Evolutionary conservation across 345 rosid genomes (phyloP).

Genomic region (Pseudoturritis turrita): DNA sequence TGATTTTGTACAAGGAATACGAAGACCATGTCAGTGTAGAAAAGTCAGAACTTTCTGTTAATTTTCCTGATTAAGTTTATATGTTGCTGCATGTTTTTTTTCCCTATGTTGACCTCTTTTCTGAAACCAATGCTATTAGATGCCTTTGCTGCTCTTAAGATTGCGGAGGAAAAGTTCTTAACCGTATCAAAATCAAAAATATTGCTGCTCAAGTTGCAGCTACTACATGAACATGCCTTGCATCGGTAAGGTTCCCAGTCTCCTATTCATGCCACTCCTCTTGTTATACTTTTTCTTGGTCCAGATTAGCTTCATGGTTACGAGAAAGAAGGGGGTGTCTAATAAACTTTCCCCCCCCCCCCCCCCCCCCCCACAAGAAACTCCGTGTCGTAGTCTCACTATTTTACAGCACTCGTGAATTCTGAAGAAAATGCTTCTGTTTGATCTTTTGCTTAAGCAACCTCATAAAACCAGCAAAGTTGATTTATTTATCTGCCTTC

Average conservation of each 20-base stretch:
- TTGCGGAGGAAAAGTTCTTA: conserved; percentile 71
- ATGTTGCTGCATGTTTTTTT: not conserved
- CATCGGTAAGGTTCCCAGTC: conserved; percentile 54
- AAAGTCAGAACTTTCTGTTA: not conserved
- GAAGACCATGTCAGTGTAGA: not conserved
- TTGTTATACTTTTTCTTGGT: not conserved
- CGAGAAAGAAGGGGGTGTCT: not conserved
- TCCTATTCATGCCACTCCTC: conserved; percentile 13
- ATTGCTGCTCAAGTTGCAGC: conserved; percentile 75
- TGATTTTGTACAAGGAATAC: conserved; percentile 2
- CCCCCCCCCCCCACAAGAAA: not conserved
- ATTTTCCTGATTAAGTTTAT: not conserved
- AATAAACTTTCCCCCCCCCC: not conserved
- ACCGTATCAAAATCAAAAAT: conserved; percentile 75
- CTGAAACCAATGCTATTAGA: conserved; percentile 38
- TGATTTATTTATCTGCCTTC: not conserved
- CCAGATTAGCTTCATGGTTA: not conserved
- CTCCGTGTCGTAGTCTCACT: not conserved
- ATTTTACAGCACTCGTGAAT: not conserved
- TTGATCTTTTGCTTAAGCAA: conserved; percentile 3
- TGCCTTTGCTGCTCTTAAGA: conserved; percentile 86
- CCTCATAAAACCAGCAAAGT: not conserved
- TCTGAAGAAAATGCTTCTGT: not conserved
- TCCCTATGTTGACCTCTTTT: not conserved
- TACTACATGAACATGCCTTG: conserved; percentile 85